Conservation (phyloP, 371 early-diverging fungal genomes). For the Circinella minor region DNA sequence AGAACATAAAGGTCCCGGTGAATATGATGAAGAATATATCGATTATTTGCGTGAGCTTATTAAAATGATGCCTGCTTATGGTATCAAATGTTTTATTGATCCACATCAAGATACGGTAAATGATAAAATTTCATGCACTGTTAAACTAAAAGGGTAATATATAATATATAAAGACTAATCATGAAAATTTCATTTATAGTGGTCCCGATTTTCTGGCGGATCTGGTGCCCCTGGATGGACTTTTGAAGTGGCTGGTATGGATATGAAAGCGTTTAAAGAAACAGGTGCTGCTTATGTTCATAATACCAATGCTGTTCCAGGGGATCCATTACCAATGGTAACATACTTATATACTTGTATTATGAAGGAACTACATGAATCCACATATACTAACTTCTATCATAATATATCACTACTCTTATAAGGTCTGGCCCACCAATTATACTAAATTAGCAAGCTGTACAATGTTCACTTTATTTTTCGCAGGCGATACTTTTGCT, state of each 20-base stretch:
- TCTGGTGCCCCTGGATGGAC: conserved; percentile 79
- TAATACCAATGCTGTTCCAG: conserved; percentile 66
- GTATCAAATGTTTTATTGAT: conserved; percentile 82
- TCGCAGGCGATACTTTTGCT: conserved; percentile 78
- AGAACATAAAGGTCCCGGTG: conserved; percentile 73
- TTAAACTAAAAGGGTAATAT: no score
- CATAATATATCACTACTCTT: neutral
- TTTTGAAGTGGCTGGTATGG: conserved; percentile 71
- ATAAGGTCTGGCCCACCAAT: conserved; percentile 80
- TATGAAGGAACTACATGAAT: no score
- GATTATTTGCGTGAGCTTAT: conserved; percentile 71
- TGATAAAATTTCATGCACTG: neutral
- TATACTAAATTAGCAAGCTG: conserved; percentile 79
- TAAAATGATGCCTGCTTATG: conserved; percentile 68
- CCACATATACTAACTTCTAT: neutral
- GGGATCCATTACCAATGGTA: conserved; percentile 76
- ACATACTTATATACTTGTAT: neutral
- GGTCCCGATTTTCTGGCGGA: conserved; percentile 74
- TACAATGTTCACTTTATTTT: conserved; percentile 89
- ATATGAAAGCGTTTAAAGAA: conserved; percentile 69
- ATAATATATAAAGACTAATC: conserved; percentile 5
- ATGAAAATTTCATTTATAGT: conserved; percentile 30
- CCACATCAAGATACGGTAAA: conserved; percentile 72
- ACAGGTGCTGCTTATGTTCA: conserved; percentile 82
- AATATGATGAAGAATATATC: conserved; percentile 84